phyloP scores from a whole-genome alignment of 805 yeast species.

The Metschnikowia similis region DNA sequence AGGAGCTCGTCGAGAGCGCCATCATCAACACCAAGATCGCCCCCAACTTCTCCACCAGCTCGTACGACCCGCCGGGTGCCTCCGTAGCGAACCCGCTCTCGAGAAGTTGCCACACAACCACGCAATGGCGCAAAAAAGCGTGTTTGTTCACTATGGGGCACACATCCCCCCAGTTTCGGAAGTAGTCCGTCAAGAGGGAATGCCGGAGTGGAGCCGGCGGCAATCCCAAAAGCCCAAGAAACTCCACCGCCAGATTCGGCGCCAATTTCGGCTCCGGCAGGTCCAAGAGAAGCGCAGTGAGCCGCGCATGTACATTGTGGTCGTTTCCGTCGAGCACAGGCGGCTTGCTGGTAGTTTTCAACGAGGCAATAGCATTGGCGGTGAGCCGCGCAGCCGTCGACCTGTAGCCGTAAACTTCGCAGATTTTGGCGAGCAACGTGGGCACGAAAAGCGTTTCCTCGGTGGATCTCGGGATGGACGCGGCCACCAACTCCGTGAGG shows the following conservation, averaged over 20 bases:
- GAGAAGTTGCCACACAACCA: constrained; percentile 41
- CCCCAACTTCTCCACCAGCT: constrained; percentile 51
- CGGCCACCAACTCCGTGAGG: constrained; percentile 50
- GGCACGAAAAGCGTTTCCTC: constrained; percentile 77
- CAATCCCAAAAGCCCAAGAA: constrained; percentile 32
- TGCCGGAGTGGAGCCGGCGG: constrained; percentile 60
- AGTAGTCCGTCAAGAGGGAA: constrained; percentile 60
- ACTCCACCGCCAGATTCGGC: constrained; percentile 40
- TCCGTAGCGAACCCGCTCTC: constrained; percentile 30
- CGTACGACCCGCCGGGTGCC: constrained; percentile 16
- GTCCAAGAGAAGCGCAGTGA: constrained; percentile 26
- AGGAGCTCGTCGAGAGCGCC: constrained; percentile 46
- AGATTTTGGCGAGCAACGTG: constrained; percentile 61
- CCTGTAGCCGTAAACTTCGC: constrained; percentile 66
- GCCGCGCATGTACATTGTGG: background rate
- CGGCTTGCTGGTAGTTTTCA: constrained; percentile 42
- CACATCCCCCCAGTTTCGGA: constrained; percentile 71
- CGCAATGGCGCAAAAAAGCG: constrained; percentile 61
- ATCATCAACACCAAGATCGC: constrained; percentile 47
- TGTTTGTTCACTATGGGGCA: constrained; percentile 68
- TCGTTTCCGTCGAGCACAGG: background rate
- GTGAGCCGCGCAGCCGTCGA: constrained; percentile 68
- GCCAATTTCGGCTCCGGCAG: constrained; percentile 24
- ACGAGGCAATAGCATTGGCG: constrained; percentile 64
- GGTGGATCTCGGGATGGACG: constrained; percentile 71